Conservation (phyloP, 495 filamentous ascomycete species). For the Hypoxylon rickii region DNA sequence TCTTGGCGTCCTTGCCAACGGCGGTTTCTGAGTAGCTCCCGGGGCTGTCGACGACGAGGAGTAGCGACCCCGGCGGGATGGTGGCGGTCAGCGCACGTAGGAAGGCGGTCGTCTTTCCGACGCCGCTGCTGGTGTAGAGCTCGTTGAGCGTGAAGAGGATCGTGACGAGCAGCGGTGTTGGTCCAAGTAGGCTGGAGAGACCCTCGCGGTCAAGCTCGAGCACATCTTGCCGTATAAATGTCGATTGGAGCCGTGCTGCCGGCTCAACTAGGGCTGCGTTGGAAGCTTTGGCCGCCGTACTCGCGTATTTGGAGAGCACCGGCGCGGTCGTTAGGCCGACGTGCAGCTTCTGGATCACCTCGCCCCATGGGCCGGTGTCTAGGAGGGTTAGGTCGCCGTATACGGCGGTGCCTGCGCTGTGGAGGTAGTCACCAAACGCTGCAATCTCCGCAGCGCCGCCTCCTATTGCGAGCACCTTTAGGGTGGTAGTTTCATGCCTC, state of each 20-base stretch:
- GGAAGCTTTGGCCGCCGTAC: slow-evolving; percentile 51
- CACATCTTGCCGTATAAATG: slow-evolving; percentile 66
- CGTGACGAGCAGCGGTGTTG: slow-evolving; percentile 64
- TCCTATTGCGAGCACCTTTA: slow-evolving; percentile 71
- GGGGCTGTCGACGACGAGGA: slow-evolving; percentile 90
- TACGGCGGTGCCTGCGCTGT: not conserved
- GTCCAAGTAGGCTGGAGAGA: slow-evolving; percentile 46
- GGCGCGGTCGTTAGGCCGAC: slow-evolving; percentile 51
- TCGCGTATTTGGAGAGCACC: slow-evolving; percentile 59
- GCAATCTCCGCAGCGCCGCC: slow-evolving; percentile 87
- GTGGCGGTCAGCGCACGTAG: slow-evolving; percentile 65
- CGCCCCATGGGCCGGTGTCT: slow-evolving; percentile 79
- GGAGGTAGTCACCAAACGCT: slow-evolving; percentile 68
- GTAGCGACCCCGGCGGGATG: slow-evolving; percentile 61
- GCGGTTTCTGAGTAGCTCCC: slow-evolving; percentile 85
- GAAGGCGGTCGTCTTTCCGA: slow-evolving; percentile 73
- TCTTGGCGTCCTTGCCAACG: slow-evolving; percentile 63
- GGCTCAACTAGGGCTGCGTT: slow-evolving; percentile 49
- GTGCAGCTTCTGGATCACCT: slow-evolving; percentile 60
- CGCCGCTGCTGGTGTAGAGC: slow-evolving; percentile 75
- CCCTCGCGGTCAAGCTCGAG: slow-evolving; percentile 53
- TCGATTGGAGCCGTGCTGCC: slow-evolving; percentile 42
- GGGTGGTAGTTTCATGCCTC: not conserved
- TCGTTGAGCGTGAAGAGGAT: slow-evolving; percentile 97
- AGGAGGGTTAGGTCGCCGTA: slow-evolving; percentile 62